A percentile compares a stretch with the other conserved stretches of the same genome.
These are phyloP conservation scores for Astraeus odoratus DNA, from an alignment of 768 basidiomycete genomes.

Conservation along the genomic window DNA sequence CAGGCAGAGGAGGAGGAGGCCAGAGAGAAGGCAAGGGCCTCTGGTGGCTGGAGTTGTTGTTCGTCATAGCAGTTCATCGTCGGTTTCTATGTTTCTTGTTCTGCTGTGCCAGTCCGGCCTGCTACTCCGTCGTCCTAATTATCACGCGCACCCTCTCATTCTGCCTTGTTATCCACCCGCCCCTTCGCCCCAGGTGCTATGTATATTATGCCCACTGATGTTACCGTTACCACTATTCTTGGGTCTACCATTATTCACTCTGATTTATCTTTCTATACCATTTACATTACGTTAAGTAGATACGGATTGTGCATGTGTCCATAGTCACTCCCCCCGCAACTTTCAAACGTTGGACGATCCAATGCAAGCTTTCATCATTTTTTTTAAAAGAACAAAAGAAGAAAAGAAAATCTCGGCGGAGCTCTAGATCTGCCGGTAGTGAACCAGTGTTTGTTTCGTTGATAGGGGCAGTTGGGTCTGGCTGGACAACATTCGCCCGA, in stretches of 20 bases:
- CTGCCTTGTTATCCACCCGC: conserved; percentile 8
- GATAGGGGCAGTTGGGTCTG: background rate
- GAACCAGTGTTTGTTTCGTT: too few relatives aligned
- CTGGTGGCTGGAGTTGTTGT: conserved; percentile 66
- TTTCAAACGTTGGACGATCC: conserved; percentile 7
- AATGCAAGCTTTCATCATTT: too few relatives aligned
- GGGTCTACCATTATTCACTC: conserved; percentile 26
- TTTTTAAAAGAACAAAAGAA: too few relatives aligned
- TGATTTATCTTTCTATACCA: conserved; percentile 36
- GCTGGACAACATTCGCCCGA: conserved; percentile 15
- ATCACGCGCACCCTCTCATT: background rate
- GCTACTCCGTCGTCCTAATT: conserved; percentile 7
- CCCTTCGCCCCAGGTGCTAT: conserved; percentile 18
- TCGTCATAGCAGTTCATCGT: conserved; percentile 41
- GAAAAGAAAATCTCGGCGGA: too few relatives aligned
- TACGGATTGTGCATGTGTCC: conserved; percentile 30
- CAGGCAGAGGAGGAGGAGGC: conserved; percentile 80
- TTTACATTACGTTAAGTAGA: conserved; percentile 33
- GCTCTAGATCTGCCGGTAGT: too few relatives aligned
- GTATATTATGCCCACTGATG: conserved; percentile 22
- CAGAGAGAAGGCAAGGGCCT: conserved; percentile 40
- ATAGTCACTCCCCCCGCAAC: conserved; percentile 21
- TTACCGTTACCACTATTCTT: conserved; percentile 12
- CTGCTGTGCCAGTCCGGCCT: conserved; percentile 7
- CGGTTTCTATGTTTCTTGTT: conserved; percentile 4